Evolutionary conservation across 768 basidiomycete genomes (phyloP).

Genomic region (Coprinellus micaceus): DNA sequence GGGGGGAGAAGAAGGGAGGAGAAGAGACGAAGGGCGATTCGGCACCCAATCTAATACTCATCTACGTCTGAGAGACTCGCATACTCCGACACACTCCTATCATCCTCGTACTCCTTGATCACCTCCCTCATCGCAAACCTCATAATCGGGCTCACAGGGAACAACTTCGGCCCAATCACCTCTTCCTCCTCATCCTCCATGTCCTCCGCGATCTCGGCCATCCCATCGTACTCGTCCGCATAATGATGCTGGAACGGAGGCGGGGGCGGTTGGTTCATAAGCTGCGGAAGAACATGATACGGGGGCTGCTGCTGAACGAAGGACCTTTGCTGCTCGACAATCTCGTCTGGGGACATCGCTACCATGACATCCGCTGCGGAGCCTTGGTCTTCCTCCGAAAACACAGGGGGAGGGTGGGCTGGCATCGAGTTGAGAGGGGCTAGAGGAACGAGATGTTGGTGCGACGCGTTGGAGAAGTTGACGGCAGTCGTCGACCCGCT

Average conservation of each 20-base stretch:
- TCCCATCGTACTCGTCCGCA: conserved; percentile 35
- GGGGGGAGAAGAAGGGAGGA: background rate
- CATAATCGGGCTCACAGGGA: conserved; percentile 79
- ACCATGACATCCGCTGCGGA: conserved; percentile 13
- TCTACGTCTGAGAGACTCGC: conserved; percentile 77
- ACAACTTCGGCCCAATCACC: conserved; percentile 70
- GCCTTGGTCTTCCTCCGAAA: conserved; percentile 14
- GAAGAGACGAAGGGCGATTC: background rate
- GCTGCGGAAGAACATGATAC: background rate
- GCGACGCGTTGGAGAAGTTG: conserved; percentile 3
- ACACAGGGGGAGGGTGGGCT: conserved; percentile 7
- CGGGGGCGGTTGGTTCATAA: background rate
- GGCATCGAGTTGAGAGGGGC: background rate
- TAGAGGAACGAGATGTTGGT: conserved; percentile 1
- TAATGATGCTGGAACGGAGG: background rate
- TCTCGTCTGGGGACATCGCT: conserved; percentile 21
- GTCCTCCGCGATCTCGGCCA: conserved; percentile 35
- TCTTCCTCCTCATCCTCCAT: conserved; percentile 47
- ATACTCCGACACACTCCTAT: conserved; percentile 72
- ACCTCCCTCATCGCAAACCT: conserved; percentile 81
- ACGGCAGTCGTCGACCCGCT: conserved; percentile 1
- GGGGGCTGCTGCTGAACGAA: background rate
- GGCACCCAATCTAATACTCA: conserved; percentile 46
- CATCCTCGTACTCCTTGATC: conserved; percentile 77
- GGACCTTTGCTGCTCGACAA: conserved; percentile 11